Evolutionary conservation across 306 rosid genomes (phyloP), one percentile per base, ranked within the genome.

Genomic region (Dalbergia cultrata): DNA sequence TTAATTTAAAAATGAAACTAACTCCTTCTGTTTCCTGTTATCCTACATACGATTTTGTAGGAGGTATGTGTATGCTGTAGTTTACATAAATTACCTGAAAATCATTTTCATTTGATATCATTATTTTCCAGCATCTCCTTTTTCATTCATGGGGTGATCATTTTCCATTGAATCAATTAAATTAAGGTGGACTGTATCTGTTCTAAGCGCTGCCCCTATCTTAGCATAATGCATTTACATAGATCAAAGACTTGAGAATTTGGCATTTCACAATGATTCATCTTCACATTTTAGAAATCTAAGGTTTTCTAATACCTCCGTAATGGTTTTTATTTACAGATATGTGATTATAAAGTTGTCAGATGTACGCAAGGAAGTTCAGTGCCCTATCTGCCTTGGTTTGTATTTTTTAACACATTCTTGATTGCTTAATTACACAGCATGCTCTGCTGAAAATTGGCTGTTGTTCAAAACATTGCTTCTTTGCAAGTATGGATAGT

Each of bases 311-410:
- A 78, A 86, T 34, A 33, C 41, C 67, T 72, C n/a, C 63, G 10
- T 53, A 5, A 73, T 82, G 80, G 69, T 77, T 57, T 75, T 88
- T 76, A 52, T 86, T 62, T 84, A 72, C 91, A 94, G 98, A 56
- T 87, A 54, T 68, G 76, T 92, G 43, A 43, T 56, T 45, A 80
- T 94, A 77, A 86, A 84, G 43, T 76, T 92, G 86, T 76, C 94
- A 81, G 93, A 87, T n/a, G 71, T 92, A 18, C 90, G 93, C 66
- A 89, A 84, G 80, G 92, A 89, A 80, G 90, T 94, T 21, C 93
- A 89, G 50, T 94, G 98, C 57, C 97, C 97, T 13, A 92, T 92
- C 89, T 94, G 98, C 80, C 85, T 92, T 73, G 97, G 98, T 92
- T 84, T 81, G 84, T 59, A 56, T 33, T 68, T 61, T 62, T 43